Evolutionary conservation across 768 basidiomycete species (phyloP).

Genomic region (Daedaleopsis nitida): DNA sequence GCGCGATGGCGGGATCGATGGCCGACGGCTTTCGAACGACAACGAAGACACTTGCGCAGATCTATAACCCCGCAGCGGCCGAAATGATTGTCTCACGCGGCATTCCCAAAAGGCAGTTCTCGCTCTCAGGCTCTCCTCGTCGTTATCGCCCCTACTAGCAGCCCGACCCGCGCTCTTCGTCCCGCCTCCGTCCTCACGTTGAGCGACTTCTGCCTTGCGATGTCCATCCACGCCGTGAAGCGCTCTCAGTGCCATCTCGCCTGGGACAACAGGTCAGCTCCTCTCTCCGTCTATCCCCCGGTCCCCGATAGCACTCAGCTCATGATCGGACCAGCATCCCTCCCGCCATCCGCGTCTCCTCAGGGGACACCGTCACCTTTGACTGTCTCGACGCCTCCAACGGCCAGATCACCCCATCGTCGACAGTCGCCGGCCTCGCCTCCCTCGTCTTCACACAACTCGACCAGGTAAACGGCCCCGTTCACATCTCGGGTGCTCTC

Average conservation of each 20-base stretch:
- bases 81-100: too few relatives aligned
- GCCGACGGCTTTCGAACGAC: too few relatives aligned
- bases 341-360: slow-evolving; percentile 50
- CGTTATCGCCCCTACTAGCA: too few relatives aligned
- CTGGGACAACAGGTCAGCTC: slow-evolving; percentile 58
- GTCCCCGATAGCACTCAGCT: background rate
- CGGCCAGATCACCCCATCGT: slow-evolving; percentile 52
- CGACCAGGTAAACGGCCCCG: slow-evolving; percentile 63
- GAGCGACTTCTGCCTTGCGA: slow-evolving; percentile 1
- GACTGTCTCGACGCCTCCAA: slow-evolving; percentile 68
- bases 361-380: slow-evolving; percentile 57
- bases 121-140: too few relatives aligned
- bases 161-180: too few relatives aligned
- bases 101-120: too few relatives aligned
- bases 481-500: slow-evolving; percentile 51
- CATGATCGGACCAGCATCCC: slow-evolving; percentile 41
- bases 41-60: too few relatives aligned
- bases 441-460: slow-evolving; percentile 49
- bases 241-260: slow-evolving; percentile 55
- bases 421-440: slow-evolving; percentile 38
- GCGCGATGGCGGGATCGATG: too few relatives aligned
- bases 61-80: too few relatives aligned
- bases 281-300: background rate
- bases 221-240: slow-evolving; percentile 58
- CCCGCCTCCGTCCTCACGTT: too few relatives aligned